These are phyloP conservation scores for Verticillium isaacii DNA, from an alignment of 2,329 filamentous ascomycete species.

Conservation along the genomic window DNA sequence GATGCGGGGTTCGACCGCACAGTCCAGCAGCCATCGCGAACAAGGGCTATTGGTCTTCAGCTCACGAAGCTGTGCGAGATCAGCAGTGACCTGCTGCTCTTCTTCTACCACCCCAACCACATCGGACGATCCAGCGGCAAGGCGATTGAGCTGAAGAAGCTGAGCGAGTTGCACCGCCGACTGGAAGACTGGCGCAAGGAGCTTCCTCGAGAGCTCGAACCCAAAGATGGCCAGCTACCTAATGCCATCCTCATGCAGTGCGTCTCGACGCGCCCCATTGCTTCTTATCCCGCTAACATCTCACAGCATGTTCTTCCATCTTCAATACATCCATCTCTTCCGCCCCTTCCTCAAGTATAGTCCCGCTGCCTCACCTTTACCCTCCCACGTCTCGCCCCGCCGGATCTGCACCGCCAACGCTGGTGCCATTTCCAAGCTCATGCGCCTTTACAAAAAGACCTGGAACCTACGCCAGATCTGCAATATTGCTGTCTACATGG, in stretches of 20 bases:
- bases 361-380: constrained; percentile 74
- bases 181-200: constrained; percentile 86
- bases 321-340: constrained; percentile 94
- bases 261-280: constrained; percentile 33
- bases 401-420: constrained; percentile 90
- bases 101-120: constrained; percentile 82
- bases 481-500: constrained; percentile 94
- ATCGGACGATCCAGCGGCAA: constrained; percentile 65
- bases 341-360: constrained; percentile 91
- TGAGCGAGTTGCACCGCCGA: constrained; percentile 85
- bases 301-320: constrained; percentile 90
- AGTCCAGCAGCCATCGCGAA: constrained; percentile 74
- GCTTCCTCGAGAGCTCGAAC: constrained; percentile 80
- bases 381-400: constrained; percentile 81
- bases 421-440: constrained; percentile 84
- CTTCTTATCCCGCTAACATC: constrained; percentile 14
- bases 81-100: constrained; percentile 80
- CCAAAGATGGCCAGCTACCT: constrained; percentile 82
- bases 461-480: constrained; percentile 91
- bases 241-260: constrained; percentile 80
- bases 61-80: constrained; percentile 86
- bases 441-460: constrained; percentile 87
- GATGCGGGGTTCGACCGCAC: constrained; percentile 73
- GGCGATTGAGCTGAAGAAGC: constrained; percentile 80
- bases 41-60: constrained; percentile 75